These are phyloP conservation scores for Pestalotiopsis sp. DNA, from an alignment of 2,329 filamentous ascomycete genomes.

Conservation along the genomic window DNA sequence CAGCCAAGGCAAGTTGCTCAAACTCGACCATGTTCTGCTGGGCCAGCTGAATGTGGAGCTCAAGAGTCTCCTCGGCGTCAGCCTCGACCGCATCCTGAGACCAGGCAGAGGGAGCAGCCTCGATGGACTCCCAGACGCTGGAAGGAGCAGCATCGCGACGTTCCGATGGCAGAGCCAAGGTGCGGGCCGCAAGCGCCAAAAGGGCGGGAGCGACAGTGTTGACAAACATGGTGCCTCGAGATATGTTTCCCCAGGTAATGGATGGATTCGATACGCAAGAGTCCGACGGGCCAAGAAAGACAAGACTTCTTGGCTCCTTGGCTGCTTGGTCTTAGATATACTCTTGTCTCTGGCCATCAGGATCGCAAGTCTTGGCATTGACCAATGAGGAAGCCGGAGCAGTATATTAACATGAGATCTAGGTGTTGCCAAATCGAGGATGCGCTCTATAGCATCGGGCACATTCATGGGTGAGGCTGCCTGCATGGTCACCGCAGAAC, in stretches of 20 bases:
- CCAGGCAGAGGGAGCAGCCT: background rate
- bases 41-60: slow-evolving; percentile 8
- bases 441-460: background rate
- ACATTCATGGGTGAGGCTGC: background rate
- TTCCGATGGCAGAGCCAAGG: slow-evolving; percentile 6
- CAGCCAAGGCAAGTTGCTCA: background rate
- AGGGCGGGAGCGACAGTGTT: slow-evolving; percentile 3
- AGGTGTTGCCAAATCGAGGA: background rate
- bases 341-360: background rate
- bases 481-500: background rate
- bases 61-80: background rate
- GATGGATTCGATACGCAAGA: background rate
- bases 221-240: slow-evolving; percentile 5
- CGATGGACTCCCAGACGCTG: slow-evolving; percentile 8
- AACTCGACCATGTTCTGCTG: slow-evolving; percentile 9
- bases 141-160: background rate
- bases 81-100: background rate
- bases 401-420: slow-evolving; percentile 1
- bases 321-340: slow-evolving; percentile 10
- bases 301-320: slow-evolving; percentile 9
- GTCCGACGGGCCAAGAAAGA: slow-evolving; percentile 4
- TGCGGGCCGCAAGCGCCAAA: slow-evolving; percentile 6
- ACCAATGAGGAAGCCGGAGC: slow-evolving; percentile 5
- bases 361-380: slow-evolving; percentile 1
- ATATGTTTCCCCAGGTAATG: background rate